A percentile compares a stretch with the other conserved stretches of the same genome.
Evolutionary conservation across 2,329 filamentous ascomycete genomes (phyloP).

Genomic region (Tolypocladium ophioglossoides): DNA sequence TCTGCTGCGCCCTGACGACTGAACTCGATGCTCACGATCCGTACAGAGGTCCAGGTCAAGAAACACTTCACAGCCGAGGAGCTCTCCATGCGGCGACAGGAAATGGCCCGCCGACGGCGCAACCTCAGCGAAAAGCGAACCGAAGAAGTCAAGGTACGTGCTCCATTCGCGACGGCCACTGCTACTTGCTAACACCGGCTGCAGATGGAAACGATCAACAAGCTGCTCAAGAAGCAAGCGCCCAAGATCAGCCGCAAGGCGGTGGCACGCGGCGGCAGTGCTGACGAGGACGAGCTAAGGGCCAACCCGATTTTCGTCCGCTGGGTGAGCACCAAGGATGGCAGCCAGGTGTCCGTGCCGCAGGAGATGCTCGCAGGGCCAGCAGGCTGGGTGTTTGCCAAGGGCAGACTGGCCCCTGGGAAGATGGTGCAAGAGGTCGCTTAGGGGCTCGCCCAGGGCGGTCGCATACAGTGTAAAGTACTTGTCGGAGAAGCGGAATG

Average conservation of each 20-base stretch:
- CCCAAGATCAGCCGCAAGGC: slow-evolving; percentile 57
- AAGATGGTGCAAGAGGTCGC: slow-evolving; percentile 48
- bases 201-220: slow-evolving; percentile 85
- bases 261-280: slow-evolving; percentile 35
- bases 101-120: slow-evolving; percentile 50
- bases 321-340: slow-evolving; percentile 59
- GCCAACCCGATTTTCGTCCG: slow-evolving; percentile 54
- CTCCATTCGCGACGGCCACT: neutral
- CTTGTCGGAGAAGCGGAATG: no score
- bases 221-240: slow-evolving; percentile 76
- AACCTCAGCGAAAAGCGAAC: slow-evolving; percentile 56
- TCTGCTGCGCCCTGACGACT: neutral
- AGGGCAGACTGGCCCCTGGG: slow-evolving; percentile 18
- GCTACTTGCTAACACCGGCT: slow-evolving; percentile 2
- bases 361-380: slow-evolving; percentile 57
- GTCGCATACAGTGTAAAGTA: neutral
- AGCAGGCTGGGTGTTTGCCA: slow-evolving; percentile 46
- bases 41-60: slow-evolving; percentile 51
- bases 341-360: slow-evolving; percentile 53
- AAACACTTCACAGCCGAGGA: slow-evolving; percentile 52
- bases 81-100: slow-evolving; percentile 49
- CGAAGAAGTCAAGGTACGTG: slow-evolving; percentile 49
- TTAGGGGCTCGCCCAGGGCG: slow-evolving; percentile 12
- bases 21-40: slow-evolving; percentile 3
- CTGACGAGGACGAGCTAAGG: slow-evolving; percentile 35